A percentile compares a stretch with the other conserved stretches of the same genome.
Conservation (phyloP, 2,329 filamentous ascomycete genomes). For the Clonostachys solani region DNA sequence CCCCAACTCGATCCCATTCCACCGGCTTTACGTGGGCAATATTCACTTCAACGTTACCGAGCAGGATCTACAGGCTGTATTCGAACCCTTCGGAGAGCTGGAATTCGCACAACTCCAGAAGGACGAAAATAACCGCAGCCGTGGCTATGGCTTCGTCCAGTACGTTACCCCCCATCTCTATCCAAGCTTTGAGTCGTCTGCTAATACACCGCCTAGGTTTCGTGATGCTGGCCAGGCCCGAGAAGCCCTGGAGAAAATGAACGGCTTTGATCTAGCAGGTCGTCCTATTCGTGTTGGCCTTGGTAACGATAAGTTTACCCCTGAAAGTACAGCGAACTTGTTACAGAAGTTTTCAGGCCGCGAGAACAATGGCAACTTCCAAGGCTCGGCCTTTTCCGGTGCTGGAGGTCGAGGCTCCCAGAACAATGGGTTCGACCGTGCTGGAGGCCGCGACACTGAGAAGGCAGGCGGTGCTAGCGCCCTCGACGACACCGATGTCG, state of each 20-base stretch:
- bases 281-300: conserved; percentile 97
- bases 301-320: conserved; percentile 99
- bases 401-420: conserved; percentile 83
- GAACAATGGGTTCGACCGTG: conserved; percentile 85
- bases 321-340: conserved; percentile 90
- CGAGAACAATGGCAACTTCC: conserved; percentile 60
- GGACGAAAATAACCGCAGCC: conserved; percentile 84
- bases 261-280: conserved; percentile 95
- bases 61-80: conserved; percentile 90
- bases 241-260: conserved; percentile 97
- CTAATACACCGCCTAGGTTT: conserved; percentile 52
- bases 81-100: conserved; percentile 95
- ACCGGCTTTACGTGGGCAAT: conserved; percentile 97
- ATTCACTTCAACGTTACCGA: conserved; percentile 99
- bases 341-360: conserved; percentile 87
- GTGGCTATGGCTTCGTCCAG: conserved; percentile 99
- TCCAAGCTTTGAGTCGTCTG: too few relatives aligned
- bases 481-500: conserved; percentile 94
- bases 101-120: conserved; percentile 98
- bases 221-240: conserved; percentile 86
- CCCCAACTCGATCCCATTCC: conserved; percentile 86
- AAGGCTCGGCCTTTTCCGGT: conserved; percentile 89
- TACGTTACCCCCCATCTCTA: conserved; percentile 44
- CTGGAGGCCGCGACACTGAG: conserved; percentile 82
- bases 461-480: conserved; percentile 91